Conservation (phyloP, 169 alveolate species). For the Plasmodium billcollinsi region DNA sequence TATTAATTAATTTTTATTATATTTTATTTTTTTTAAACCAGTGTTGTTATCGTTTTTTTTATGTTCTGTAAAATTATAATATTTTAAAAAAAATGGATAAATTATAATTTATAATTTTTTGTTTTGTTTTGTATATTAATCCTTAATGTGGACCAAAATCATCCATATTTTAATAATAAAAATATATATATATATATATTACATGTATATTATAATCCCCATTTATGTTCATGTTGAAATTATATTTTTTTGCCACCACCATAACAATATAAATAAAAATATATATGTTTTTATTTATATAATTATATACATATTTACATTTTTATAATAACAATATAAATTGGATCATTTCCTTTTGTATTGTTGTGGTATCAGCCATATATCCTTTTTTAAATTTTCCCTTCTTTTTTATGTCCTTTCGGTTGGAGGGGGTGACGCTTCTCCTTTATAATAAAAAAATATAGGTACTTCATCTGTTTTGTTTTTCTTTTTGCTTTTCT, state of each 20-base stretch:
- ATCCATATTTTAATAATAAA: no score
- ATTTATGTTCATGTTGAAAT: slow-evolving; percentile 23
- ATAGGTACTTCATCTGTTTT: background rate
- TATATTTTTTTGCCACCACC: slow-evolving; percentile 22
- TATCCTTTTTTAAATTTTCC: background rate
- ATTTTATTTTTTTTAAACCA: no score
- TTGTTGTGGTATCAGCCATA: background rate
- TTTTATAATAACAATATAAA: background rate
- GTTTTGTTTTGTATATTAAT: no score
- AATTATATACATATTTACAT: background rate
- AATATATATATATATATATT: slow-evolving; percentile 22
- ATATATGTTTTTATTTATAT: background rate
- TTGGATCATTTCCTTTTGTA: background rate
- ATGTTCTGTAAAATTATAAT: no score
- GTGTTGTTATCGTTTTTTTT: no score
- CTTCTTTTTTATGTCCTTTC: background rate
- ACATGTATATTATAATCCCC: slow-evolving; percentile 11
- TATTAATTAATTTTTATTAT: no score
- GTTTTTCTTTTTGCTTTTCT: background rate
- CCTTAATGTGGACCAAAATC: no score
- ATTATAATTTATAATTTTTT: no score
- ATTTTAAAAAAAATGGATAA: no score
- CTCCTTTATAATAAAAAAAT: background rate
- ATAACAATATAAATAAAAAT: background rate
- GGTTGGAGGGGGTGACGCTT: background rate